Evolutionary conservation across 1,284 basidiomycete species (phyloP), one percentile per base, ranked within the genome.

Genomic region (Ustilago tritici): DNA sequence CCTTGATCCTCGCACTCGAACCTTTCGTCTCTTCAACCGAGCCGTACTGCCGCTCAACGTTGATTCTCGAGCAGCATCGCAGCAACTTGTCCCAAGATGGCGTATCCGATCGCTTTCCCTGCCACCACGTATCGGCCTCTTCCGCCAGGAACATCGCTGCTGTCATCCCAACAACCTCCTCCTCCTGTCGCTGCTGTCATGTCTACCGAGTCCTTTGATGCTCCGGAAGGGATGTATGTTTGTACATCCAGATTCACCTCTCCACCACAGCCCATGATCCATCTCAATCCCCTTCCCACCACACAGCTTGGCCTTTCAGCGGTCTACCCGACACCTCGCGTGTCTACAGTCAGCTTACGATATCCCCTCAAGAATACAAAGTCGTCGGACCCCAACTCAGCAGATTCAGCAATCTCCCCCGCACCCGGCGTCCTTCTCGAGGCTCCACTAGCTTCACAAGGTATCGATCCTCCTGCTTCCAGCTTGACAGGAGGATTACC

Each of bases 211-310:
- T 70, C 70, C 34, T 80, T 80, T 36, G 78, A 78, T 17, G 70
- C 78, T 32, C 80, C 80, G 17, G 80, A 82, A 52, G 80, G 80
- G n/a, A 56, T 68, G 57, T 82, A 82, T 52, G 65, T 70, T 23
- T 76, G 78, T 61, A 64, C 70, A 2, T 78, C 72, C 10, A 73
- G 78, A 49, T 65, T 72, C 40, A 80, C 70, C 46, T 47, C 70
- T 28, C 56, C 76, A 19, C 70, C 71, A 3, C 71, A 73, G 34
- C 70, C 68, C 46, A 74, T 73, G 67, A 74, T 73, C 53, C 70
- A 70, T 52, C 70, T 73, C 58, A 70, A 70, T 19, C 76, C 70
- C 4, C 49, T 67, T 3, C 65, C 70, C n/a, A 61, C 61, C 9
- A 73, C 70, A 1, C 70, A 78, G 43, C 61, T 69, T 19, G 60